Conservation (phyloP, 495 filamentous ascomycete genomes). For the Trichoderma orchidacearum region DNA sequence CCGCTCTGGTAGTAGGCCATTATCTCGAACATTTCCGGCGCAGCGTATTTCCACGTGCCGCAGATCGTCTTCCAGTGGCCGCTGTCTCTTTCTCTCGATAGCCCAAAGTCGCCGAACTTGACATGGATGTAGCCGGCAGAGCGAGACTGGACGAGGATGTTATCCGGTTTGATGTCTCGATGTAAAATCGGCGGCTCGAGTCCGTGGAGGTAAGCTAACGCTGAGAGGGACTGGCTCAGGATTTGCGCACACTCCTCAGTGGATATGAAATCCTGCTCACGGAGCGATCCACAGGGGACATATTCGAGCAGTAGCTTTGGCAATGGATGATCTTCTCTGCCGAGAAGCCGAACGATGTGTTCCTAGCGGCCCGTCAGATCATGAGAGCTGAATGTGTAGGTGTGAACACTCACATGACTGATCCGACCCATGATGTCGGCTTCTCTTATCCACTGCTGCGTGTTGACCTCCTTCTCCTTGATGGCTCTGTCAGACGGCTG, state of each 20-base stretch:
- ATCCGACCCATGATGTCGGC: not conserved
- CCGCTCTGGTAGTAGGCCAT: not conserved
- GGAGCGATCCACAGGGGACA: not conserved
- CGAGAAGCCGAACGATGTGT: not conserved
- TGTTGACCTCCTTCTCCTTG: not conserved
- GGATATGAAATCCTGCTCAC: not conserved
- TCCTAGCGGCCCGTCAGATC: no score
- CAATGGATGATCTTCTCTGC: not conserved
- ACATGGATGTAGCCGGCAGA: not conserved
- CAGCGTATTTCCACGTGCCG: not conserved
- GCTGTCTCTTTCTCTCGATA: not conserved
- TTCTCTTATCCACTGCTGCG: not conserved
- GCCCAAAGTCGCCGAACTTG: not conserved
- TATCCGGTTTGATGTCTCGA: slow-evolving; percentile 6
- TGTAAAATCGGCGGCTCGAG: slow-evolving; percentile 1
- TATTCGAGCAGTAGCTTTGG: not conserved
- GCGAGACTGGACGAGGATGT: not conserved
- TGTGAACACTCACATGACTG: not conserved
- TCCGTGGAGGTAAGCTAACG: slow-evolving; percentile 3
- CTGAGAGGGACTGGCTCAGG: slow-evolving; percentile 1
- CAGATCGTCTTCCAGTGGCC: not conserved
- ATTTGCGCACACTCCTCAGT: not conserved
- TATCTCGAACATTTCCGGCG: not conserved
- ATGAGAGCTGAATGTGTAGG: not conserved
- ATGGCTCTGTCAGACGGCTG: not conserved